These are phyloP conservation scores for Plasmodium coatneyi DNA, from an alignment of 169 alveolate genomes.

Conservation along the genomic window DNA sequence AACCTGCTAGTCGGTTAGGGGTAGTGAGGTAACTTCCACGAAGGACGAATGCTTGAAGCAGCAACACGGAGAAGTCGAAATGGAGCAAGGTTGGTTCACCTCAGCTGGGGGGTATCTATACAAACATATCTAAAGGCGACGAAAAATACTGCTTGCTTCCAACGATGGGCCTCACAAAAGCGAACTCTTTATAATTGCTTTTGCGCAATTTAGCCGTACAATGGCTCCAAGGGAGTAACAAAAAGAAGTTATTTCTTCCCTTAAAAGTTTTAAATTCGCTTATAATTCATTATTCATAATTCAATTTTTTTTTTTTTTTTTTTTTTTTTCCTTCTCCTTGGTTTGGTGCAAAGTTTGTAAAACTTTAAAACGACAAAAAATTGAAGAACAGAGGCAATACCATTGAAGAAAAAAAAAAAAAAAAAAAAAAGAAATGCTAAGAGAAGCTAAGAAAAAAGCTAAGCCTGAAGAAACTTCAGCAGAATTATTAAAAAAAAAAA, in stretches of 20 bases:
- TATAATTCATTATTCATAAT: not conserved
- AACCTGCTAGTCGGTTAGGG: not conserved
- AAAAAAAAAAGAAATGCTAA: not conserved
- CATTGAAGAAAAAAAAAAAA: not conserved
- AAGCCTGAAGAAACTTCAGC: not conserved
- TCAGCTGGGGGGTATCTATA: not conserved
- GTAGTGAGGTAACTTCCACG: not conserved
- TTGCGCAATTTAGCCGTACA: not conserved
- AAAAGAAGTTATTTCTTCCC: not conserved
- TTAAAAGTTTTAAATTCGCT: not conserved
- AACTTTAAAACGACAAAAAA: not conserved
- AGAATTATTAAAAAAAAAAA: slow-evolving; percentile 6
- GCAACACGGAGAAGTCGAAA: not conserved
- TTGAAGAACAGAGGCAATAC: not conserved
- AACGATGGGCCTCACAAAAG: not conserved
- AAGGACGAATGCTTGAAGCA: not conserved
- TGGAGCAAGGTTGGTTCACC: not conserved
- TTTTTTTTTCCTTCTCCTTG: not conserved
- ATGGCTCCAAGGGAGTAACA: not conserved
- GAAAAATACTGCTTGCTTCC: not conserved
- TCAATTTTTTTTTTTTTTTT: not conserved
- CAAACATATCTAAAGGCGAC: not conserved
- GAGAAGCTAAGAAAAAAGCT: not conserved
- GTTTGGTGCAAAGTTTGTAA: slow-evolving; percentile 2
- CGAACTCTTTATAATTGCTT: not conserved